Percentiles rank a stretch among this genome's conserved stretches.
phyloP scores from a whole-genome alignment of 768 basidiomycete genomes.

The Macrolepiota dolichaula region DNA sequence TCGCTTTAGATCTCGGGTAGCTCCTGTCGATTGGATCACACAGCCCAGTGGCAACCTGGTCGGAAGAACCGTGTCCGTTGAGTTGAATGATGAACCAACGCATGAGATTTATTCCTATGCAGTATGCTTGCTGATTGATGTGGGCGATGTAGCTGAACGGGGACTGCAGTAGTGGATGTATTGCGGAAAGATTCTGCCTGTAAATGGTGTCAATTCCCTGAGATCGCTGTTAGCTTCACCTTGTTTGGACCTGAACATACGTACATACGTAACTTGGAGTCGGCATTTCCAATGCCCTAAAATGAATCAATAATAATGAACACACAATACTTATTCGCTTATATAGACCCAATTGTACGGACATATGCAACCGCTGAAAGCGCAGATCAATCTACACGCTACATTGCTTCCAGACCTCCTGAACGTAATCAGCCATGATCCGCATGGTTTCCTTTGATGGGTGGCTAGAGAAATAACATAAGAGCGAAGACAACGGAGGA shows the following conservation, averaged over 20 bases:
- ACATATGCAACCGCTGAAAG: too few species aligned
- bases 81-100: not conserved
- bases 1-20: not conserved
- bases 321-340: not conserved
- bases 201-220: too few species aligned
- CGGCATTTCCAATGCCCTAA: not conserved
- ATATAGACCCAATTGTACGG: not conserved
- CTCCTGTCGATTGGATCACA: not conserved
- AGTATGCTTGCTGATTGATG: constrained; percentile 1
- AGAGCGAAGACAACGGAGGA: not conserved
- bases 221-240: too few species aligned
- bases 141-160: not conserved
- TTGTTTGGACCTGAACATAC: too few species aligned
- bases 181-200: too few species aligned
- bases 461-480: constrained; percentile 32
- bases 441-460: constrained; percentile 46
- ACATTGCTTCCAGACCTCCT: constrained; percentile 29
- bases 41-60: not conserved
- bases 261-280: too few species aligned
- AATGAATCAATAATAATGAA: not conserved
- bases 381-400: not conserved
- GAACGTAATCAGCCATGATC: constrained; percentile 53
- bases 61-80: not conserved
- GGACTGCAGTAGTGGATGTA: too few species aligned
- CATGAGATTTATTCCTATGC: constrained; percentile 2